Evolutionary conservation across 441 rosid genomes (phyloP), one percentile per base, ranked within the genome.

Genomic region (Arabidopsis lyrata): DNA sequence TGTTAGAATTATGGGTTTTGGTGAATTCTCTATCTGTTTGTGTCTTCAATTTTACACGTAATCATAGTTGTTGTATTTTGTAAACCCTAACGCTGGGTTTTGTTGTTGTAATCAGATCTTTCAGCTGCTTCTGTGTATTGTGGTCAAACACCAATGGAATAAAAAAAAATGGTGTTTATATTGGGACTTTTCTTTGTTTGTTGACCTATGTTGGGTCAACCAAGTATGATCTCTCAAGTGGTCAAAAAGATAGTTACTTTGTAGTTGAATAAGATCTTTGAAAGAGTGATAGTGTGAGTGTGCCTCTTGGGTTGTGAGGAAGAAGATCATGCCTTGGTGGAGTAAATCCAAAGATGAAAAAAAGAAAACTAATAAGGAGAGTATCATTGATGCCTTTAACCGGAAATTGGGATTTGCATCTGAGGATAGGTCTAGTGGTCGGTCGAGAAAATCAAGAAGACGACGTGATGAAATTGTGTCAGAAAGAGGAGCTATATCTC

Each of bases 261-360:
- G 41, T 63, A 66, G 73, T 48, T 50, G 66, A 72, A 72, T 61
- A 56, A 45, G 57, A 55, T 73, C 70, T 76, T 65, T 58, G 0
- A 44, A 47, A 62, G 80, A 50, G 53, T 77, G 80, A 58, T 81
- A 68, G 53, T 62, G 48, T 38, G 16, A 52, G 47, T 60, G 78
- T 76, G 64, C 52, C 63, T 20, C n/a, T 45, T 22, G 34, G 20
- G 39, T 70, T 39, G 45, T 32, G 72, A 2, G 45, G 45, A 78
- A 70, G 39, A 76, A 72, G 72, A 80, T 55, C 80, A 89, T 89
- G 94, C 91, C 87, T 42, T 84, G 90, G 94, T 89, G 90, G 87
- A 87, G 83, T 41, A 89, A 83, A 78, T 82, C 86, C 5, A 87
- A 87, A 79, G 86, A 86, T 74, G 83, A 82, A 24, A 89, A 89